Evolutionary conservation across 768 basidiomycete species (phyloP), one percentile per base, ranked within the genome.

Genomic region (Mycena amicta): DNA sequence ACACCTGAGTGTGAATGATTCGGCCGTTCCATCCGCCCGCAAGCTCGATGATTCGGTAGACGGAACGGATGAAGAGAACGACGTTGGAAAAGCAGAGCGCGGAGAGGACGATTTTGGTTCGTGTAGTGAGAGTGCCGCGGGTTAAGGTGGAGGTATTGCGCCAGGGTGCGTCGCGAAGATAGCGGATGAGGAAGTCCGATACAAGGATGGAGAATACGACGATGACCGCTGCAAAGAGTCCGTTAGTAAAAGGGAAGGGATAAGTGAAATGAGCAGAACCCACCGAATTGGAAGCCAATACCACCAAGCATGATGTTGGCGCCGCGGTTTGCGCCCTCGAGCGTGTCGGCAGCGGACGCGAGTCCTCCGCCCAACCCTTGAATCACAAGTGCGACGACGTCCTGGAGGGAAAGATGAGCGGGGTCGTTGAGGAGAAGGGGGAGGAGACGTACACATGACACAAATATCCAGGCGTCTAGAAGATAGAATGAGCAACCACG

Each of bases 11-110:
- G 1, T 69, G 63, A 50, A 83, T 83, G 56, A 85, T 74, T 12
- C 73, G 70, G 5, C 84, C 83, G 31, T 65, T 64, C 82, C 83
- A 85, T 0, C 83, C 81, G 55, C 78, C 75, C 16, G 72, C 59
- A 2, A 85, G 74, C 68, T 84, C 83, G 56, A 82, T 74, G 3
- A 76, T 79, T 52, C 83, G 79, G 63, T 86, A 85, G 4, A 85
- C 67, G 27, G 80, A 80, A 79, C 82, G 77, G 55, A 83, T 80
- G 61, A 81, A 76, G 3, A 84, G 70, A 50, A 75, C 73, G 3
- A 72, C 50, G 0, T 80, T 81, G 40, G 71, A 74, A 55, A 83
- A 74, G 0, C 55, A 50, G 18, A 83, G 62, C 1, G 72, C 80
- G 26, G 56, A 46, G 13, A 75, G 59, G 74, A 81, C 72, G 6